Evolutionary conservation across 2,329 filamentous ascomycete genomes (phyloP), one percentile per base, ranked within the genome.

Genomic region (Talaromyces amestolkiae): DNA sequence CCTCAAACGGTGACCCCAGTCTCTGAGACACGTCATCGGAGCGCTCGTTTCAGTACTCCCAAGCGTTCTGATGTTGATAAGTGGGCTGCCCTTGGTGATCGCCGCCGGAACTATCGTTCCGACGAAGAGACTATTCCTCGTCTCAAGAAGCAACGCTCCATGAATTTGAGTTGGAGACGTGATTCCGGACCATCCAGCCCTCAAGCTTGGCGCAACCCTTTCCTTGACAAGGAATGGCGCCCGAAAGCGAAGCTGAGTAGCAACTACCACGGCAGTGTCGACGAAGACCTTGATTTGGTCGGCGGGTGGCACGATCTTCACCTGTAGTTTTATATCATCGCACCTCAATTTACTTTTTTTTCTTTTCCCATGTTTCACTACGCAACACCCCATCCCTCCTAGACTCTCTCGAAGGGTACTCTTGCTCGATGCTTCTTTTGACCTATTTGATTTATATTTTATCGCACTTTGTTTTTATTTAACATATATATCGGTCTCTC

Each of bases 281-380:
- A 91, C 77, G 89, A 89, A 75, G 91, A 94, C 75, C 81, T 93
- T 83, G 93, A 96, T 87, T 96, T 94, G 89, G 92, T 97, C 88
- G 93, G 93, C 84, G 92, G 91, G 81, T 96, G 91, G 88, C 88
- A 91, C 78, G 88, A 88, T 76, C 83, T 86, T 77, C 85, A 87
- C 78, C 83, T 87, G 78, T 87, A 86, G 83, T 81, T 74, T 65
- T 66, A 67, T 68, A 63, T 59, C 54, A 58, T 63, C 64, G 67
- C 68, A 58, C 64, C 62, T 63, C 54, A 58, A 64, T 67, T 47
- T 24, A 45, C 22, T 8, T 13, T 37, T 35, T 22, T 24, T 61
- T 63, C 58, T 51, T 63, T 66, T 58, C 27, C 27, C 27, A 31
- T 51, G 22, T 61, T 63, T 47, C 43, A 47, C 66, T 39, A 53